These are phyloP conservation scores for Talaromyces ruber DNA, from an alignment of 495 filamentous ascomycete species.

Conservation along the genomic window DNA sequence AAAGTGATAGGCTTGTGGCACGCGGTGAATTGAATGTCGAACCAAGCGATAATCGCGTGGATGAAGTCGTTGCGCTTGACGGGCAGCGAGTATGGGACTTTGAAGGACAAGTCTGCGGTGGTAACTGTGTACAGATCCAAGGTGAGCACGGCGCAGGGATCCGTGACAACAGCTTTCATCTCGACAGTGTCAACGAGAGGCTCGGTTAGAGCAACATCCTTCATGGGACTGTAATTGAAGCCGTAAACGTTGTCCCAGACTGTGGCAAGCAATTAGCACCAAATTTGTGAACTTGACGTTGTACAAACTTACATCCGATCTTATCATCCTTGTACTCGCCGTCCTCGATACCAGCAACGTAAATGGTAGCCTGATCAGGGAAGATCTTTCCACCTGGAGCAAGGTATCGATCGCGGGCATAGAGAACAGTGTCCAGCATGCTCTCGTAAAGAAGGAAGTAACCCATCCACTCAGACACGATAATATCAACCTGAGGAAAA, in stretches of 20 bases:
- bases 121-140: conserved; percentile 78
- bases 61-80: conserved; percentile 80
- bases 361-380: conserved; percentile 83
- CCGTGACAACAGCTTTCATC: conserved; percentile 70
- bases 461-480: conserved; percentile 99
- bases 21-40: conserved; percentile 95
- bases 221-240: conserved; percentile 91
- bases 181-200: conserved; percentile 77
- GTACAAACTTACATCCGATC: conserved; percentile 57
- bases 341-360: conserved; percentile 81
- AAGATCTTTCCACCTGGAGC: conserved; percentile 77
- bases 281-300: background rate
- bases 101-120: conserved; percentile 66
- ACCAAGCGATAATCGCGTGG: conserved; percentile 95
- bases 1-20: conserved; percentile 84
- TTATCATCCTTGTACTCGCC: conserved; percentile 86
- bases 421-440: conserved; percentile 96
- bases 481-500: conserved; percentile 88
- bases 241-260: conserved; percentile 99
- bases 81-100: conserved; percentile 58
- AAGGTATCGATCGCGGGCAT: conserved; percentile 87
- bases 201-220: conserved; percentile 73
- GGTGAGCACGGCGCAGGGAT: conserved; percentile 64
- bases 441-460: conserved; percentile 98
- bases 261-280: conserved; percentile 21